Evolutionary conservation across 345 rosid species (phyloP).

Genomic region (Acer negundo): DNA sequence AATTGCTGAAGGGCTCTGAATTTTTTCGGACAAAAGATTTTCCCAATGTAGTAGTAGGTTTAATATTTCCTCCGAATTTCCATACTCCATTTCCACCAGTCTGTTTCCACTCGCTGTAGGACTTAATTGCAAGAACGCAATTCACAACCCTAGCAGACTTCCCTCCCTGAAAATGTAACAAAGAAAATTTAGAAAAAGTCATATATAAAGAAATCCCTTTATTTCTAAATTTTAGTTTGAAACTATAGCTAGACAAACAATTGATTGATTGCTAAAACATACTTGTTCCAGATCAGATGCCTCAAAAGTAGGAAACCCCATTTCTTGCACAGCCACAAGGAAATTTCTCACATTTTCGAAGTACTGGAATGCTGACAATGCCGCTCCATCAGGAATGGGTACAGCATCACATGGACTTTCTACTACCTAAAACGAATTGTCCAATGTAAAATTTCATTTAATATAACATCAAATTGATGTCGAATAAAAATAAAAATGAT

Average conservation of each 20-base stretch:
- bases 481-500: background rate
- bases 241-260: background rate
- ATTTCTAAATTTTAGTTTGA: background rate
- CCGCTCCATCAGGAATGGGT: conserved; percentile 81
- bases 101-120: conserved; percentile 81
- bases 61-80: conserved; percentile 81
- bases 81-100: conserved; percentile 74
- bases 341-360: conserved; percentile 90
- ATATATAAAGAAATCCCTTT: background rate
- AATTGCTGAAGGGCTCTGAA: conserved; percentile 71
- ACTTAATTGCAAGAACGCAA: conserved; percentile 75
- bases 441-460: background rate
- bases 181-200: conserved; percentile 5
- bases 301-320: conserved; percentile 79
- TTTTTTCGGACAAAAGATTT: conserved; percentile 70
- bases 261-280: conserved; percentile 16
- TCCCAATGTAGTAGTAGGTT: conserved; percentile 41
- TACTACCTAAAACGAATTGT: conserved; percentile 54
- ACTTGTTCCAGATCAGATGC: conserved; percentile 96
- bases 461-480: background rate
- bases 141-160: conserved; percentile 78
- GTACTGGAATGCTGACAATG: conserved; percentile 84
- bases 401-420: conserved; percentile 78
- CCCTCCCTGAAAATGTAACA: conserved; percentile 58
- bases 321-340: conserved; percentile 69